Evolutionary conservation across 495 filamentous ascomycete species (phyloP).

Genomic region (Trypethelium eluteriae): DNA sequence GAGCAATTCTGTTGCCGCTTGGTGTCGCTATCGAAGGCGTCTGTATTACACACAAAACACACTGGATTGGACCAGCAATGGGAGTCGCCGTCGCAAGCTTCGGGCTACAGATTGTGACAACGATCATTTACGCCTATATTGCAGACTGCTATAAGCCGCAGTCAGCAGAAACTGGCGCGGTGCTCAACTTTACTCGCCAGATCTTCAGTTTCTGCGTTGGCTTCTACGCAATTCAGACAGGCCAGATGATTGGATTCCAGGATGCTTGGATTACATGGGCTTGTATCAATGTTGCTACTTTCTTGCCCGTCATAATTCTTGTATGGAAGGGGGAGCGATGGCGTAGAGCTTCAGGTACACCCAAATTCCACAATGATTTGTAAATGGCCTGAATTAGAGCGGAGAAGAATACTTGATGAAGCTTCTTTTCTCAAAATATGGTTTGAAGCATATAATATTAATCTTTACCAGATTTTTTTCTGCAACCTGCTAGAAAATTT

Average conservation of each 20-base stretch:
- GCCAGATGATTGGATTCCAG: constrained; percentile 20
- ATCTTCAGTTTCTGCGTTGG: constrained; percentile 17
- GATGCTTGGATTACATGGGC: constrained; percentile 26
- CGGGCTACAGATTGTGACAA: constrained; percentile 33
- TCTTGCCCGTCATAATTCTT: constrained; percentile 16
- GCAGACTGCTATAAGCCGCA: constrained; percentile 21
- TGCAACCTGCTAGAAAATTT: too few relatives aligned
- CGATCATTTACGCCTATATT: constrained; percentile 30
- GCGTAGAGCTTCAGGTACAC: not conserved
- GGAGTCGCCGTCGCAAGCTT: constrained; percentile 33
- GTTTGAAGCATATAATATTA: too few relatives aligned
- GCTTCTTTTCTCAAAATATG: too few relatives aligned
- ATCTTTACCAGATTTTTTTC: too few relatives aligned
- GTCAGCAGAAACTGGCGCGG: constrained; percentile 14
- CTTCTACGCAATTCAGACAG: constrained; percentile 23
- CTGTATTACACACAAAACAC: constrained; percentile 13
- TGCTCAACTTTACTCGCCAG: constrained; percentile 19
- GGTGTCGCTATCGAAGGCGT: constrained; percentile 23
- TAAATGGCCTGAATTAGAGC: not conserved
- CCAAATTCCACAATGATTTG: not conserved
- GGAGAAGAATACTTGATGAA: too few relatives aligned
- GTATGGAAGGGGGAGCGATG: constrained; percentile 13
- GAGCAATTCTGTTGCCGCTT: constrained; percentile 23
- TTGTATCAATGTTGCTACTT: constrained; percentile 9
- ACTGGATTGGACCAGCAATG: constrained; percentile 24